A percentile compares a stretch with the other conserved stretches of the same genome.
phyloP scores from a whole-genome alignment of 306 rosid species.

The Inga oerstediana region DNA sequence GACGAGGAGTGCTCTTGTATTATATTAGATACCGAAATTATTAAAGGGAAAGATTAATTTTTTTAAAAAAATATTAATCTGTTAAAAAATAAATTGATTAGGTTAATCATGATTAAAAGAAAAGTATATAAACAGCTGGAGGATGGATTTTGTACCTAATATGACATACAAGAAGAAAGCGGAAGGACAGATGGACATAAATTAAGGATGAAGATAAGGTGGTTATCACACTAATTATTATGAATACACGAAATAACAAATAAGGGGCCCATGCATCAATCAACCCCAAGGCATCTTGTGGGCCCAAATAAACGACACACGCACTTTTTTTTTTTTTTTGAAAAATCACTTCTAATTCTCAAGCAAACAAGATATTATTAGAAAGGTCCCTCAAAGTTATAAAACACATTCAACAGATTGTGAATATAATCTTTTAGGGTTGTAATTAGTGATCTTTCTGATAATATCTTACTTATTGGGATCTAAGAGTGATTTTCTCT shows the following conservation, averaged over 20 bases:
- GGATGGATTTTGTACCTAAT: slow-evolving; percentile 24
- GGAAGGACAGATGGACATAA: slow-evolving; percentile 29
- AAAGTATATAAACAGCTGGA: slow-evolving; percentile 19
- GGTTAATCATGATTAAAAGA: neutral
- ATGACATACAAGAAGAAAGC: neutral
- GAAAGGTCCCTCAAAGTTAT: accelerated
- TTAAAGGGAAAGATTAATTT: neutral
- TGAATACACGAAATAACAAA: neutral
- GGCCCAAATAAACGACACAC: neutral
- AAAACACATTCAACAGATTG: too few relatives aligned
- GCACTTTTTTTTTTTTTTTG: neutral
- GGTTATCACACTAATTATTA: slow-evolving; percentile 32
- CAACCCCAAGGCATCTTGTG: neutral
- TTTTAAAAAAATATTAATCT: neutral
- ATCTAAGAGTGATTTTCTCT: accelerated
- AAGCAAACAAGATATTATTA: too few relatives aligned
- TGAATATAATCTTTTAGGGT: too few relatives aligned
- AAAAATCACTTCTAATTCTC: too few relatives aligned
- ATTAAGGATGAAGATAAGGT: slow-evolving; percentile 42
- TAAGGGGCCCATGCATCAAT: slow-evolving; percentile 16
- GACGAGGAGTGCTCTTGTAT: neutral
- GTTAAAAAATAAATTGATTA: neutral
- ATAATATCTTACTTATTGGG: too few relatives aligned
- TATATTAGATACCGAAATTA: too few relatives aligned
- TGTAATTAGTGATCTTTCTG: too few relatives aligned